Percentiles rank a stretch among this genome's conserved stretches.
Conservation (phyloP, 1,284 basidiomycete species). For the Rugosomyces carneus region DNA sequence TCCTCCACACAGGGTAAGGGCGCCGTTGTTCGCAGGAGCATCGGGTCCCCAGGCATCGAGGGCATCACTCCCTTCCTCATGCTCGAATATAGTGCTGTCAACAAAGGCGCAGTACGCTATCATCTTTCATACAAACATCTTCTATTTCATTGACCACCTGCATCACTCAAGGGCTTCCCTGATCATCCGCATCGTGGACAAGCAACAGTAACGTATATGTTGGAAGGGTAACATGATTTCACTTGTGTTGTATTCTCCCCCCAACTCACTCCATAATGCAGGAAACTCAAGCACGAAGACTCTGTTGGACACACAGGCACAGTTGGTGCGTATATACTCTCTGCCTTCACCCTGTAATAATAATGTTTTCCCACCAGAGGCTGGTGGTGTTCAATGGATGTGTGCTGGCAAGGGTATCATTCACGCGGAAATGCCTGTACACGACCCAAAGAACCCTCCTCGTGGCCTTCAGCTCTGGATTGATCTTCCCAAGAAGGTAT, state of each 20-base stretch:
- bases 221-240: constrained; percentile 57
- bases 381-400: constrained; percentile 96
- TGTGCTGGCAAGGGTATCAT: constrained; percentile 77
- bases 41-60: constrained; percentile 69
- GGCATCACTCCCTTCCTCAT: constrained; percentile 91
- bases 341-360: neutral
- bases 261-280: constrained; percentile 15
- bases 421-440: constrained; percentile 89
- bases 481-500: constrained; percentile 77
- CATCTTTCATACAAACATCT: too few relatives aligned
- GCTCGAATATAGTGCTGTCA: constrained; percentile 74
- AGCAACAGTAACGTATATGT: constrained; percentile 85
- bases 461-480: constrained; percentile 91
- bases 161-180: constrained; percentile 49
- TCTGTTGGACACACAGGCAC: constrained; percentile 83
- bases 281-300: constrained; percentile 83
- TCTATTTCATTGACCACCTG: constrained; percentile 4
- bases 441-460: constrained; percentile 58
- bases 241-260: neutral
- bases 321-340: constrained; percentile 35
- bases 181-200: constrained; percentile 92
- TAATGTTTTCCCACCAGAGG: constrained; percentile 28
- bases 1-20: constrained; percentile 73
- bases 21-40: constrained; percentile 83
- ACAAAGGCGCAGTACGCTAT: constrained; percentile 51